These are phyloP conservation scores for Urochloa ruziziensis DNA, from an alignment of 176 grass and related monocot species.

Conservation along the genomic window DNA sequence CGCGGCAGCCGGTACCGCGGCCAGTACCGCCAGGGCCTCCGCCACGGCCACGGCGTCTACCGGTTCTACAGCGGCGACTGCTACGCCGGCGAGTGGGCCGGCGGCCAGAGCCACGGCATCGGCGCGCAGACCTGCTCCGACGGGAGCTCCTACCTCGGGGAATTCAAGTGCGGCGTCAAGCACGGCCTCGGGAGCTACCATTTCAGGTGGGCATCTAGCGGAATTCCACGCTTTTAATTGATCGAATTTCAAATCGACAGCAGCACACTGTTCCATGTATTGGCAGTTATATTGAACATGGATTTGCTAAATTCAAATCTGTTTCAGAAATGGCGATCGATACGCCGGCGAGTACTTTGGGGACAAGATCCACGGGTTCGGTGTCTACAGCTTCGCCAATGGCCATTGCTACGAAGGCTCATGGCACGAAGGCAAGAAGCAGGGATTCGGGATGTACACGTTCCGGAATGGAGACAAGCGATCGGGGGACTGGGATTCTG, in stretches of 20 bases:
- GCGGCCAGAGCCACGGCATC: constrained; percentile 57
- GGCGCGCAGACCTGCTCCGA: constrained; percentile 54
- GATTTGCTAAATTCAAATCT: not conserved
- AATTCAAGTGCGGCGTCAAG: constrained; percentile 66
- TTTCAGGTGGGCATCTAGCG: constrained; percentile 38
- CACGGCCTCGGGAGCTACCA: constrained; percentile 65
- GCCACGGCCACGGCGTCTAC: constrained; percentile 61
- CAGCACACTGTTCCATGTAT: not conserved
- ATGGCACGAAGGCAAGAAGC: constrained; percentile 75
- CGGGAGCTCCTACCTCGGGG: constrained; percentile 63
- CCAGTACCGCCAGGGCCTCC: constrained; percentile 53
- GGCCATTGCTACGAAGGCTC: constrained; percentile 75
- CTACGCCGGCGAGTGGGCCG: constrained; percentile 67
- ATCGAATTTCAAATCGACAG: not conserved
- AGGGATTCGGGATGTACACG: constrained; percentile 67
- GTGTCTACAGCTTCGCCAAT: constrained; percentile 56
- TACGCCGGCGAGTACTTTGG: constrained; percentile 69
- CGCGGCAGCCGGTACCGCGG: constrained; percentile 56
- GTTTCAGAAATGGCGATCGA: constrained; percentile 56
- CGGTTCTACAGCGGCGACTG: constrained; percentile 61
- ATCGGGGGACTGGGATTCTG: constrained; percentile 59
- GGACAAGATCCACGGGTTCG: constrained; percentile 69
- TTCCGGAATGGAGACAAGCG: constrained; percentile 40
- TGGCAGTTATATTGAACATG: not conserved
- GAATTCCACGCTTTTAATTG: not conserved